Evolutionary conservation across 2,329 filamentous ascomycete genomes (phyloP).

Genomic region (Aspergillus nomiae): DNA sequence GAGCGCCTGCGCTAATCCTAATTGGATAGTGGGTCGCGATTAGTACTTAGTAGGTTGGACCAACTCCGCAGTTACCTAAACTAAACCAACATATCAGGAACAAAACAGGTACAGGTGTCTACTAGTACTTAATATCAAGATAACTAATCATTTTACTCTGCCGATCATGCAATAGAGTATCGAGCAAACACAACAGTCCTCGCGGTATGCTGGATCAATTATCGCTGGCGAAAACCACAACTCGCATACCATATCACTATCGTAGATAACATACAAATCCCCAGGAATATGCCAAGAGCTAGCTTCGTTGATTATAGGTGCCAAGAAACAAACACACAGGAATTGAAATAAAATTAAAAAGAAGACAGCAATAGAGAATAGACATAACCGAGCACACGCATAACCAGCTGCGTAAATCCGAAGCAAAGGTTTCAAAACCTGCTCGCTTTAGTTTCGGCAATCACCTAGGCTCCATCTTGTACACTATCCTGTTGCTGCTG

Average conservation of each 20-base stretch:
- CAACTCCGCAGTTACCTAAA: background rate
- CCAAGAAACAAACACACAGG: background rate
- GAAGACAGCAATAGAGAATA: slow-evolving; percentile 7
- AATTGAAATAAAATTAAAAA: background rate
- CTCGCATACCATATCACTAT: background rate
- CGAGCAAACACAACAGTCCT: background rate
- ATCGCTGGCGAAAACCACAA: background rate
- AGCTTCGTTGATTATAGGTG: background rate
- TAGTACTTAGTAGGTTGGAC: background rate
- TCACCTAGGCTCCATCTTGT: slow-evolving; percentile 25
- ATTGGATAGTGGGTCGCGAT: slow-evolving; percentile 9
- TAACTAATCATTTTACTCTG: background rate
- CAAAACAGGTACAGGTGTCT: background rate
- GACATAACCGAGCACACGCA: slow-evolving; percentile 16
- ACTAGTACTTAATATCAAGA: background rate
- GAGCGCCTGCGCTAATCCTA: slow-evolving; percentile 25
- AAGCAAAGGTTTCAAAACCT: slow-evolving; percentile 5
- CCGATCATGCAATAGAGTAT: background rate
- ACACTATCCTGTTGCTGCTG: slow-evolving; percentile 47
- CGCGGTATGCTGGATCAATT: background rate
- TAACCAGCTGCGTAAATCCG: slow-evolving; percentile 26
- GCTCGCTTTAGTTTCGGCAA: background rate
- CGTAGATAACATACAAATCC: background rate
- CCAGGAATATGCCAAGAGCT: background rate
- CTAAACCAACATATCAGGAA: background rate